Evolutionary conservation across 371 early-diverging fungal species (phyloP).

Genomic region (Choanephora cucurbitarum): DNA sequence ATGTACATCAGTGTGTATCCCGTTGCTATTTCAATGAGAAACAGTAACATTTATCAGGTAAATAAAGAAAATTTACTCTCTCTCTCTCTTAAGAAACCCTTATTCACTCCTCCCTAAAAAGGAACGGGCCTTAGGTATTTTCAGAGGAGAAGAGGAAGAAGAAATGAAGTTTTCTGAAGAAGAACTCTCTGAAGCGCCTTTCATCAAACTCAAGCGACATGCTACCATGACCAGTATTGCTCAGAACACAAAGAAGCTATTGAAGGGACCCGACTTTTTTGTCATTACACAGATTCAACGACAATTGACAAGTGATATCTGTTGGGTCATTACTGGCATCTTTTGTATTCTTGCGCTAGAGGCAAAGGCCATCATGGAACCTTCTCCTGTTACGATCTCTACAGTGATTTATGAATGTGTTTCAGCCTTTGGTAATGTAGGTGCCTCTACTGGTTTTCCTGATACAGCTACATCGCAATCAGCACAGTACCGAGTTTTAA

Average conservation of each 20-base stretch:
- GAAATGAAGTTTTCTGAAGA: slow-evolving; percentile 33
- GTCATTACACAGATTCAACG: slow-evolving; percentile 48
- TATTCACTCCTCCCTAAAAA: too few relatives aligned
- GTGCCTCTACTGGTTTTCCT: slow-evolving; percentile 43
- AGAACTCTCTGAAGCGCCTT: slow-evolving; percentile 30
- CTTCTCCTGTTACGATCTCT: slow-evolving; percentile 38
- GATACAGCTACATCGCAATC: slow-evolving; percentile 38
- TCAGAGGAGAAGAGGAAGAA: slow-evolving; percentile 39
- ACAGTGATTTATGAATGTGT: slow-evolving; percentile 48
- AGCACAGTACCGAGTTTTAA: slow-evolving; percentile 34
- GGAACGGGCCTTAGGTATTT: slow-evolving; percentile 54
- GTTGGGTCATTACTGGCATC: slow-evolving; percentile 45
- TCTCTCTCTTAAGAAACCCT: too few relatives aligned
- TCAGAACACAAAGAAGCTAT: slow-evolving; percentile 32
- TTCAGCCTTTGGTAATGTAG: slow-evolving; percentile 46
- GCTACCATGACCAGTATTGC: slow-evolving; percentile 45
- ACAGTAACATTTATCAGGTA: slow-evolving; percentile 56
- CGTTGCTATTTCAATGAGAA: slow-evolving; percentile 53
- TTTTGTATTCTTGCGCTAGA: slow-evolving; percentile 38
- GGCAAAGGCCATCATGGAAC: slow-evolving; percentile 36
- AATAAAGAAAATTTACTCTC: slow-evolving; percentile 1
- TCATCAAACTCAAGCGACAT: slow-evolving; percentile 39
- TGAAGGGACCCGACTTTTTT: slow-evolving; percentile 43
- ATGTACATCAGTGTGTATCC: slow-evolving; percentile 60
- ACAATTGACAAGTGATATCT: slow-evolving; percentile 45